Conservation (phyloP, 2,329 filamentous ascomycete species). For the Aspergillus viridinutans region DNA sequence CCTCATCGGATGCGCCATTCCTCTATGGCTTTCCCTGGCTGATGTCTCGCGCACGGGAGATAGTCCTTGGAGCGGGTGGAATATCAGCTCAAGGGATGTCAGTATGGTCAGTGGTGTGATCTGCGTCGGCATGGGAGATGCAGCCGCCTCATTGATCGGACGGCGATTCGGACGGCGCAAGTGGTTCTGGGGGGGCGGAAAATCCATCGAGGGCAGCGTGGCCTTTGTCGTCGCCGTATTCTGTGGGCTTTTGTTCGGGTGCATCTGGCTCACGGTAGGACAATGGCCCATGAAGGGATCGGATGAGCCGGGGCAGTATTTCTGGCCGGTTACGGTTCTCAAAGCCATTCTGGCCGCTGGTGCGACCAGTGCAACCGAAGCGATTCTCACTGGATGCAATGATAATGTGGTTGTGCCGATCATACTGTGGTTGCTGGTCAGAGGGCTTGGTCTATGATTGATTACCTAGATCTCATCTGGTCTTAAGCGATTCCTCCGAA, state of each 20-base stretch:
- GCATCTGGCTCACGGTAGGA: constrained; percentile 70
- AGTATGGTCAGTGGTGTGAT: constrained; percentile 90
- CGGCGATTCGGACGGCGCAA: constrained; percentile 80
- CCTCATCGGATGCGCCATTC: constrained; percentile 89
- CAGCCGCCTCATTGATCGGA: constrained; percentile 85
- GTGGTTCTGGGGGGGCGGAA: constrained; percentile 96
- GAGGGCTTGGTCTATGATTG: constrained; percentile 55
- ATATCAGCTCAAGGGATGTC: constrained; percentile 66
- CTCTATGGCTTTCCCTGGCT: constrained; percentile 82
- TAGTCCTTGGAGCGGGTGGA: constrained; percentile 66
- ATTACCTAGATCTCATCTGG: not conserved
- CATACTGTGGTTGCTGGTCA: constrained; percentile 85
- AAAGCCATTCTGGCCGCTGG: constrained; percentile 71
- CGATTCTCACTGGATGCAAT: constrained; percentile 91
- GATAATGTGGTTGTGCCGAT: constrained; percentile 97
- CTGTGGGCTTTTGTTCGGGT: constrained; percentile 64
- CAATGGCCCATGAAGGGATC: constrained; percentile 54
- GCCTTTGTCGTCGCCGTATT: constrained; percentile 82
- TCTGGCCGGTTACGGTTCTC: constrained; percentile 32
- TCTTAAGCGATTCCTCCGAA: not conserved
- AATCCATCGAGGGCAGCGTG: constrained; percentile 80
- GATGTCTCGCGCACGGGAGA: constrained; percentile 57
- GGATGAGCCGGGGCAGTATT: constrained; percentile 13
- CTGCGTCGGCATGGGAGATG: constrained; percentile 92
- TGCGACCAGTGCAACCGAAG: constrained; percentile 86